phyloP scores from a whole-genome alignment of 305 asterid species.

The Fraxinus sp. region DNA sequence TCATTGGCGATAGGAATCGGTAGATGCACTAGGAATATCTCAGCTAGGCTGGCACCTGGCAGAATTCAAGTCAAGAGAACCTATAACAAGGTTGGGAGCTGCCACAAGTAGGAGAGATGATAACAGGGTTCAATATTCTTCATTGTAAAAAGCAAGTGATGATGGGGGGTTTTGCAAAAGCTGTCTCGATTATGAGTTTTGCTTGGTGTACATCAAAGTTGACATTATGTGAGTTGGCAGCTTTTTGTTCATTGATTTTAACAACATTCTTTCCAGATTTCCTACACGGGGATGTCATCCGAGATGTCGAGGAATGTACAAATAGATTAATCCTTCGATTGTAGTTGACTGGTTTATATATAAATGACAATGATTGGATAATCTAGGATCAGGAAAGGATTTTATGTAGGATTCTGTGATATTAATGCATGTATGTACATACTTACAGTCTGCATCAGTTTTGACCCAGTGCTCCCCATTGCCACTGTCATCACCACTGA shows the following conservation, averaged over 20 bases:
- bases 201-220: not conserved
- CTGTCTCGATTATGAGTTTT: not conserved
- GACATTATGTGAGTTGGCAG: not conserved
- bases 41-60: not conserved
- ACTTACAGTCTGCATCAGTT: conserved; percentile 93
- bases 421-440: not conserved
- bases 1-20: not conserved
- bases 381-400: not conserved
- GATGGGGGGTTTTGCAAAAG: not conserved
- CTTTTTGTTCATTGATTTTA: not conserved
- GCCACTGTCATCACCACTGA: conserved; percentile 28
- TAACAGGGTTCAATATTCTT: not conserved
- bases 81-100: not conserved
- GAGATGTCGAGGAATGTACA: not conserved
- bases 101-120: not conserved
- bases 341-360: not conserved
- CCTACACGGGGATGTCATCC: not conserved
- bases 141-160: not conserved
- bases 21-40: not conserved
- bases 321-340: not conserved
- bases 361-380: not conserved
- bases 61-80: not conserved
- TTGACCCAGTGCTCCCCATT: conserved; percentile 83
- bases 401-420: not conserved
- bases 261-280: not conserved